Conservation (phyloP, 148 eudicot species). For the Fagopyrum homotropicum region DNA sequence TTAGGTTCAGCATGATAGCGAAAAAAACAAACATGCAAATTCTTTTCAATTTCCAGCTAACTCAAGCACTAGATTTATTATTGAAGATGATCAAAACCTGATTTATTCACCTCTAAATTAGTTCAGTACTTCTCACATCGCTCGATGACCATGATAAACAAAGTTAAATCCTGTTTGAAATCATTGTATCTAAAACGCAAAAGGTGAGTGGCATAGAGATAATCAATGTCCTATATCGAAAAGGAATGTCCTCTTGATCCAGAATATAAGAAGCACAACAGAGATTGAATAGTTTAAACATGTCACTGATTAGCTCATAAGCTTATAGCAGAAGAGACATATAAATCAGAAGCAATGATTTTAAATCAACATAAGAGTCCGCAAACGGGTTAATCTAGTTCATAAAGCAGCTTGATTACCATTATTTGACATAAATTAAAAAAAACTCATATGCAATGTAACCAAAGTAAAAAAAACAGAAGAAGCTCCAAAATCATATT, state of each 20-base stretch:
- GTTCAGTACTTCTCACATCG: not conserved
- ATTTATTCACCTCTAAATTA: not conserved
- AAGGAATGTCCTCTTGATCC: not conserved
- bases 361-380: not conserved
- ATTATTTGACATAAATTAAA: not conserved
- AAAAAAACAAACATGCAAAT: not conserved
- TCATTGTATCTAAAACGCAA: not conserved
- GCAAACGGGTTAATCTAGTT: not conserved
- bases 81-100: not conserved
- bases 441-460: not conserved
- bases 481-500: slow-evolving; percentile 1
- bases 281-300: not conserved
- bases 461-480: not conserved
- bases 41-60: not conserved
- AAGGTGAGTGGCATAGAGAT: not conserved
- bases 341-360: not conserved
- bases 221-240: not conserved
- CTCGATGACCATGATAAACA: not conserved
- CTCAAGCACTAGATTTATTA: not conserved
- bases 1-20: not conserved
- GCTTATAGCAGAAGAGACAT: not conserved
- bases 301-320: not conserved
- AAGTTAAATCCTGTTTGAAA: not conserved
- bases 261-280: not conserved
- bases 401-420: not conserved